These are phyloP conservation scores for Jatropha multifida DNA, from an alignment of 441 rosid genomes.

Conservation along the genomic window DNA sequence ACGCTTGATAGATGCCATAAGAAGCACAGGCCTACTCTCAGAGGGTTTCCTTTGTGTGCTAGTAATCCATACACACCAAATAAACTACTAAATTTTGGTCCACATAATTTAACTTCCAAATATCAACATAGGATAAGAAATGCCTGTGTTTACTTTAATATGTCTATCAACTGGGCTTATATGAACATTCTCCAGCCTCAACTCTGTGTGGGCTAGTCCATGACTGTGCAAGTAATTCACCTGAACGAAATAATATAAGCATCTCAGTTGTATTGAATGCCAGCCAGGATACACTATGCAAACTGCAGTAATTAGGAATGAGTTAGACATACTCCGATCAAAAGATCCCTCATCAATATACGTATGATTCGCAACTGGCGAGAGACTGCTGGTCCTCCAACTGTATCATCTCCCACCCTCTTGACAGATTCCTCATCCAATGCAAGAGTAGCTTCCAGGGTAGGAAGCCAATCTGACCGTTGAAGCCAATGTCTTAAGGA, in stretches of 20 bases:
- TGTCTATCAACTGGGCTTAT: conserved; percentile 96
- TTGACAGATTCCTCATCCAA: conserved; percentile 89
- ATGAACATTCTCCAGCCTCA: conserved; percentile 94
- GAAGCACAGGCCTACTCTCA: background rate
- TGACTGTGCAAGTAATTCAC: conserved; percentile 98
- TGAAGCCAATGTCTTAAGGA: conserved; percentile 96
- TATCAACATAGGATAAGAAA: conserved; percentile 1
- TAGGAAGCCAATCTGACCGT: conserved; percentile 94
- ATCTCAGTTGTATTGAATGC: background rate
- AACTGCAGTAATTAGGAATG: conserved; percentile 1
- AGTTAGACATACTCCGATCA: conserved; percentile 77
- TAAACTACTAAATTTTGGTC: background rate
- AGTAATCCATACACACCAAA: background rate
- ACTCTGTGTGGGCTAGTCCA: conserved; percentile 97
- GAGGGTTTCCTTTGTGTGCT: background rate
- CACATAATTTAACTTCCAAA: background rate
- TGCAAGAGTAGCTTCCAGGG: conserved; percentile 91
- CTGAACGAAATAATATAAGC: conserved; percentile 34
- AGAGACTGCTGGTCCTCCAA: conserved; percentile 95
- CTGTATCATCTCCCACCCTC: conserved; percentile 89
- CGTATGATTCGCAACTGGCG: conserved; percentile 80
- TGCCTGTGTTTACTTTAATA: conserved; percentile 59
- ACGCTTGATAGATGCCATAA: background rate
- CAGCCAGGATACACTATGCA: background rate
- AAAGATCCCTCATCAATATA: conserved; percentile 82